Conservation (phyloP, 441 rosid genomes). For the Croton laevigatus region DNA sequence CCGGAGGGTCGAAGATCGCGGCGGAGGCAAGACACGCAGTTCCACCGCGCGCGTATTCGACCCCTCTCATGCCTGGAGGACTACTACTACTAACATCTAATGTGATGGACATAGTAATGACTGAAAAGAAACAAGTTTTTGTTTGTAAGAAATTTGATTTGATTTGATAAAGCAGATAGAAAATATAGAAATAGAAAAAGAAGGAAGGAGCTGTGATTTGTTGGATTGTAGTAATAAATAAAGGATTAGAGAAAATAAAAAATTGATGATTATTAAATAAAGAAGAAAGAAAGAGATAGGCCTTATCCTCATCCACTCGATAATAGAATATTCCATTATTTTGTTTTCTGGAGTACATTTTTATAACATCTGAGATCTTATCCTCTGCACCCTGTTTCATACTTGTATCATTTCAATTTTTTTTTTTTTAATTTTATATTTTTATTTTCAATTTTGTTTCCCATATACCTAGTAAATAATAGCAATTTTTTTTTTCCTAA, state of each 20-base stretch:
- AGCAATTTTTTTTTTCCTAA: neutral
- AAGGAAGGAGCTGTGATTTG: neutral
- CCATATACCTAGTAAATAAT: too few relatives aligned
- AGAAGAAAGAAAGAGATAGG: neutral
- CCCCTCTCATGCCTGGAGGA: neutral
- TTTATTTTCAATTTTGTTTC: neutral
- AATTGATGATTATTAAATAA: neutral
- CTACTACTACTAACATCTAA: neutral
- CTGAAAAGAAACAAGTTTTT: too few relatives aligned
- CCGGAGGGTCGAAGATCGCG: slow-evolving; percentile 11
- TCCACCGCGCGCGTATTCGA: slow-evolving; percentile 11
- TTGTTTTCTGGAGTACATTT: neutral
- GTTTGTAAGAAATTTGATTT: too few relatives aligned
- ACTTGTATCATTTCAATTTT: neutral
- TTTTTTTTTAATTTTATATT: neutral
- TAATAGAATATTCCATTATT: slow-evolving; percentile 6
- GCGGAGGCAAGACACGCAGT: slow-evolving; percentile 7
- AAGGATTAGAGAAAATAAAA: neutral
- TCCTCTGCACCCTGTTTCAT: slow-evolving; percentile 2
- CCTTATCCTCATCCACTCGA: slow-evolving; percentile 13
- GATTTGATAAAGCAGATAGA: neutral
- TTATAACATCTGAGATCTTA: neutral
- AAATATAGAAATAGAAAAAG: too few relatives aligned
- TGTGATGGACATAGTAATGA: neutral
- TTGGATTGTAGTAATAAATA: neutral